phyloP scores from a whole-genome alignment of 1,284 basidiomycete species.

The Fomitopsis palustris region DNA sequence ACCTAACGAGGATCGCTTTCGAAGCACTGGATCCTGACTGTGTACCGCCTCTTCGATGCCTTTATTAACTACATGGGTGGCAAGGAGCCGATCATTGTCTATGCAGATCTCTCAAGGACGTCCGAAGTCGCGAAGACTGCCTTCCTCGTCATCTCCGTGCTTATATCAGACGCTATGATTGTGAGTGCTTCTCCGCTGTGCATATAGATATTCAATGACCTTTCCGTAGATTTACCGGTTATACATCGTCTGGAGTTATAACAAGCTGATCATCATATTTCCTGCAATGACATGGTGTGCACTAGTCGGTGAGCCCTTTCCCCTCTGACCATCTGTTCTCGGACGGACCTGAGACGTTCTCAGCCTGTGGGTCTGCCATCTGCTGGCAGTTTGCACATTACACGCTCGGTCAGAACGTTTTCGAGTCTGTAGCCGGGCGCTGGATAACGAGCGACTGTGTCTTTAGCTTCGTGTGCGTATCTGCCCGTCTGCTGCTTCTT shows the following conservation, averaged over 20 bases:
- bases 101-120: constrained; percentile 1
- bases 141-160: constrained; percentile 2
- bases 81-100: constrained; percentile 1
- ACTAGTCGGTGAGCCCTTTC: neutral
- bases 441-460: constrained; percentile 8
- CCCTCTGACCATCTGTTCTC: neutral
- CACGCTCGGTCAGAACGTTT: constrained; percentile 2
- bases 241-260: constrained; percentile 6
- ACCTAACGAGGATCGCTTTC: too few species aligned
- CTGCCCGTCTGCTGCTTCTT: neutral
- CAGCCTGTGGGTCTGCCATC: neutral
- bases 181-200: neutral
- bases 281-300: constrained; percentile 3
- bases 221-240: constrained; percentile 1
- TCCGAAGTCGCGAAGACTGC: constrained; percentile 6
- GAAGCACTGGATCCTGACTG: constrained; percentile 4
- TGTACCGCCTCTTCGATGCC: constrained; percentile 2
- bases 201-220: too few species aligned
- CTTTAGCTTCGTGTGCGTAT: constrained; percentile 4
- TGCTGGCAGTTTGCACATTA: constrained; percentile 5
- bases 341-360: too few species aligned
- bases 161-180: constrained; percentile 4
- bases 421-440: constrained; percentile 4
- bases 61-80: constrained; percentile 3
- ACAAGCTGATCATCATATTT: neutral